Evolutionary conservation across 2,329 filamentous ascomycete genomes (phyloP).

Genomic region (Verticillium tricorpus): DNA sequence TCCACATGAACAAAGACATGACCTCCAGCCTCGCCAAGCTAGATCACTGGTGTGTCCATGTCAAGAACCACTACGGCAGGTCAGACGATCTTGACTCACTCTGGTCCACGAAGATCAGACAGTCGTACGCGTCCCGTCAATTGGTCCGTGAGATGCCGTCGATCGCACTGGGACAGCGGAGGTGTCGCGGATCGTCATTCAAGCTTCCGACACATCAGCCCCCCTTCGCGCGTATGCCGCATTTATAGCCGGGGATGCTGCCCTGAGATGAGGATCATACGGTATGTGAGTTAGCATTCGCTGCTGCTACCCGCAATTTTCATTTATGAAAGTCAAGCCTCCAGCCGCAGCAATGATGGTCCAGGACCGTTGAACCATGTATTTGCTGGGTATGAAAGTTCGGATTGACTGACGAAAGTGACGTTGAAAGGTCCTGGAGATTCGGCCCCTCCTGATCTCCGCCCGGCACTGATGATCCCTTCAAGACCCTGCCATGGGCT

Average conservation of each 20-base stretch:
- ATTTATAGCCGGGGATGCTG: neutral
- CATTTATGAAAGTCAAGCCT: neutral
- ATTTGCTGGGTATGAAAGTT: too few relatives aligned
- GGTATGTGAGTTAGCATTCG: neutral
- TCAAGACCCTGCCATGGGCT: too few relatives aligned
- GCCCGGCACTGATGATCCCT: too few relatives aligned
- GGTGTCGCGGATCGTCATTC: neutral
- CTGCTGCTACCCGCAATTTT: neutral
- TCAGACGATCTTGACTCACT: neutral
- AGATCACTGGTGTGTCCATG: neutral
- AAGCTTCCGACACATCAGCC: neutral
- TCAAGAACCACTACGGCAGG: neutral
- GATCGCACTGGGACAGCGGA: neutral
- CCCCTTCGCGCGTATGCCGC: neutral
- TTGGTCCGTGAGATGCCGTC: neutral
- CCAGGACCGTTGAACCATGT: too few relatives aligned
- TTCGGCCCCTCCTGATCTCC: too few relatives aligned
- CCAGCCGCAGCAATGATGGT: too few relatives aligned
- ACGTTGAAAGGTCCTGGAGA: too few relatives aligned
- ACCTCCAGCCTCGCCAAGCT: neutral
- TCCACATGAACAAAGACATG: neutral
- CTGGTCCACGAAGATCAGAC: neutral
- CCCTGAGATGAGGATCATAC: neutral
- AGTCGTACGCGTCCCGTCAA: neutral
- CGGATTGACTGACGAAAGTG: too few relatives aligned